These are phyloP conservation scores for Teratosphaeria destructans DNA, from an alignment of 2,329 filamentous ascomycete genomes.

Conservation along the genomic window DNA sequence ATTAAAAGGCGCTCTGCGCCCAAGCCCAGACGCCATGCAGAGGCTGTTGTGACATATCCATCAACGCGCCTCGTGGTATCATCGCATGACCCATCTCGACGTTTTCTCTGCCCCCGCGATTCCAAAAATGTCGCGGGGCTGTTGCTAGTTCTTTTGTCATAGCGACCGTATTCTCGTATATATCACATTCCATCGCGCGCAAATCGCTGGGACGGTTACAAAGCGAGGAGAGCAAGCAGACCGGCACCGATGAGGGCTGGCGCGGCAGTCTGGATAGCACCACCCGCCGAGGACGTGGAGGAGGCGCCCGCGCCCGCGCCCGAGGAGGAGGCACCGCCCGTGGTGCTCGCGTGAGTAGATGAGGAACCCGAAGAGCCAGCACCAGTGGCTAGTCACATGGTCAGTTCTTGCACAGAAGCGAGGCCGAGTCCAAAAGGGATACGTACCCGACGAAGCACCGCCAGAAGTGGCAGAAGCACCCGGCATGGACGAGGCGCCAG, in stretches of 20 bases:
- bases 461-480: constrained; percentile 6
- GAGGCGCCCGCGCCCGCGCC: neutral
- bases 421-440: neutral
- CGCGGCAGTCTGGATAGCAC: constrained; percentile 23
- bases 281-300: constrained; percentile 6
- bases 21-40: neutral
- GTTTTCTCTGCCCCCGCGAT: neutral
- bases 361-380: neutral
- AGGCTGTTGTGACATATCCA: neutral
- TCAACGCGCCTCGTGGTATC: constrained; percentile 1
- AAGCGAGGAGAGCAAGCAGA: constrained; percentile 34
- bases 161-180: neutral
- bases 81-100: neutral
- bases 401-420: neutral
- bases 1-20: neutral
- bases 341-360: neutral
- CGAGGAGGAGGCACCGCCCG: neutral
- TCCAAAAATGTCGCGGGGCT: neutral
- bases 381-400: neutral
- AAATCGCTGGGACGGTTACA: constrained; percentile 12
- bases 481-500: neutral
- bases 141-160: neutral
- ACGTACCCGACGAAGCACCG: constrained; percentile 3
- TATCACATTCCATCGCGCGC: neutral
- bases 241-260: constrained; percentile 24